Evolutionary conservation across 2,329 filamentous ascomycete species (phyloP).

Genomic region (Aspergillus eucalypticola): DNA sequence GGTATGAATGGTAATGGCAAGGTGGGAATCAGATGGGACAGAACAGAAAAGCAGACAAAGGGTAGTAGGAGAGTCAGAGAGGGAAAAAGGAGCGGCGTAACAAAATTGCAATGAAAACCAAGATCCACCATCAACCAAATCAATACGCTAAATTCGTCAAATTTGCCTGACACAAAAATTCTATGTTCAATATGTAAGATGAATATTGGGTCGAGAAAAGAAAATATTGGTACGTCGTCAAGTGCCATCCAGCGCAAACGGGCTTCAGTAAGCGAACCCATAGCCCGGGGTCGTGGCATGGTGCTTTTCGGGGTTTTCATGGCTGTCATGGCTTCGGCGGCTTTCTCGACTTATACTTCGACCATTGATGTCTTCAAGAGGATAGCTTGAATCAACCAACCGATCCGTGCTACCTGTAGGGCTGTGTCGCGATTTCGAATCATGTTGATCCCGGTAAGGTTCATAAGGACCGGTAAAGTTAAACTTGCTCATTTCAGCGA

Average conservation of each 20-base stretch:
- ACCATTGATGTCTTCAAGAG: slow-evolving; percentile 26
- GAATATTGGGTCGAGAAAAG: slow-evolving; percentile 9
- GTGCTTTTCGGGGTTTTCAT: slow-evolving; percentile 36
- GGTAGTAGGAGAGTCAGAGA: not conserved
- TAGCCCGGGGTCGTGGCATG: slow-evolving; percentile 33
- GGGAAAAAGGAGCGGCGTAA: not conserved
- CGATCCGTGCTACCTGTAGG: slow-evolving; percentile 37
- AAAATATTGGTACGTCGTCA: slow-evolving; percentile 10
- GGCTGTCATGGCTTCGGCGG: slow-evolving; percentile 21
- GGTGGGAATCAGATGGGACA: not conserved
- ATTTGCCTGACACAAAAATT: slow-evolving; percentile 11
- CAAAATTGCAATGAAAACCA: not conserved
- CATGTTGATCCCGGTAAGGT: slow-evolving; percentile 38
- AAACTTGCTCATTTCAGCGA: slow-evolving; percentile 42
- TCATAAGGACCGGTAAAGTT: slow-evolving; percentile 44
- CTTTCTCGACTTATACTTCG: slow-evolving; percentile 31
- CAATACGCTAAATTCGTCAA: slow-evolving; percentile 27
- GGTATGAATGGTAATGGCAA: not conserved
- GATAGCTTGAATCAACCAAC: slow-evolving; percentile 33
- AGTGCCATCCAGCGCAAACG: slow-evolving; percentile 4
- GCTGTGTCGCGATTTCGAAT: slow-evolving; percentile 25
- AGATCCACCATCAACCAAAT: slow-evolving; percentile 16
- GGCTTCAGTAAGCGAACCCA: slow-evolving; percentile 36
- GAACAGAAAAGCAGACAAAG: not conserved
- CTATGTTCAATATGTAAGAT: slow-evolving; percentile 8